Base-by-base conservation (phyloP, 2,329 filamentous ascomycete genomes). In the Aspergillus sp. region DNA sequence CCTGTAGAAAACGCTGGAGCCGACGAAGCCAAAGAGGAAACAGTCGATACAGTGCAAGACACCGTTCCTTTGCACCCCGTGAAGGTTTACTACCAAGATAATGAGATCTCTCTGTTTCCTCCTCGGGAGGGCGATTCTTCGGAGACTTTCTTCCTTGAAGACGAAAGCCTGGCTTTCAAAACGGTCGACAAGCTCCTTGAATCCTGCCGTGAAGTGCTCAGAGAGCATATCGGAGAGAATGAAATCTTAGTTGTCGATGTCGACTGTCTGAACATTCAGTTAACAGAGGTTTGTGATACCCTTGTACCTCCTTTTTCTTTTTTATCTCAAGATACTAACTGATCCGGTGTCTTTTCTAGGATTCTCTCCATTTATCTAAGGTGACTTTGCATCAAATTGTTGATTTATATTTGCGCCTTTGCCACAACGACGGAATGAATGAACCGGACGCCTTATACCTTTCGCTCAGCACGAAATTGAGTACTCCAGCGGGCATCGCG, bases 101-200 rank as follows among this genome's bases (percentile, higher is more conserved):
- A 67, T 39, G 74, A 79, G 43, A 79, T 82, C 48, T 77, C 74
- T 10, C 61, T 84, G 6, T 83, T 84, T 53, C 77, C 78, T 31
- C 78, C 76, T 3, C 66, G 67, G 19, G 71, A 73, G 47, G 69
- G 72, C 44, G 74, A 78, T 43, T 69, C 74, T 28, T 72, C 77
- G 6, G 72, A 78, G 49, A 73, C 71, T 1, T 82, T 73, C 48
- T 77, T 84, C 35, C 66, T 84, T 19, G 70, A 76, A 50, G 75
- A 84, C 53, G 70, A 75, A 48, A 69, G 69, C 28, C 60, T 83
- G 33, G 73, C 73, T n/a, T 71, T 74, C 49, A 68, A 74, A 38
- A 70, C 69, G 39, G 63, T 86, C 27, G 66, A 66, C 42, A 70
- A 75, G 42, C 67, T 86, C n/a, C 74, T 86, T 45, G 63, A 67